Evolutionary conservation across 257 asterid genomes (phyloP), one percentile per base, ranked within the genome.

Genomic region (Handroanthus guayacan): DNA sequence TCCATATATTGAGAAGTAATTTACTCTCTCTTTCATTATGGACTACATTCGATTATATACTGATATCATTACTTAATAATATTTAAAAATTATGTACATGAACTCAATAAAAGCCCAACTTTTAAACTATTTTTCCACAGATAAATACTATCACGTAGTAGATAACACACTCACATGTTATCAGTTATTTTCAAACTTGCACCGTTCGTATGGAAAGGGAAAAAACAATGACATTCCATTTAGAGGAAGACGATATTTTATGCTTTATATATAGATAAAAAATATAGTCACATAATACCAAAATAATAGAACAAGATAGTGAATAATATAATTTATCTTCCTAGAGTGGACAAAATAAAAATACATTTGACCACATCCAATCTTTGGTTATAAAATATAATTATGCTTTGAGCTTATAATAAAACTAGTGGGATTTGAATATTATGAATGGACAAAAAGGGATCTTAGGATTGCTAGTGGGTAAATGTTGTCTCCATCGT

Each of bases 401-500:
- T 36, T 37, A 12, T 38, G 5, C n/a, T 51, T 77, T 3, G 14
- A 54, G 25, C 13, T 39, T 36, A 25, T 25, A 8, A 55, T 17
- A 65, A 41, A 45, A 34, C 18, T 63, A 64, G 66, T 63, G 67
- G 73, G 36, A 66, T 37, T 58, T 66, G 64, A 67, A 39, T 55
- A 79, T 51, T 0, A 67, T 25, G 69, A 67, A 38, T 10, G 56
- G 78, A 65, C 70, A 72, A 71, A 70, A 43, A 47, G 17, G 57
- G 57, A 64, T 55, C 74, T 54, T 71, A 9, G 48, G 36, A 72
- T 55, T 54, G 64, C 66, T 70, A 79, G 82, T 79, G 83, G 82
- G 71, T 66, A 58, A 73, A 69, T 79, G 83, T 16, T 79, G 82
- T 79, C 79, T 79, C 79, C 75, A 65, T 79, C 71, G 79, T 79